phyloP scores from a whole-genome alignment of 202 grass and related monocot species.

The Digitaria exilis region DNA sequence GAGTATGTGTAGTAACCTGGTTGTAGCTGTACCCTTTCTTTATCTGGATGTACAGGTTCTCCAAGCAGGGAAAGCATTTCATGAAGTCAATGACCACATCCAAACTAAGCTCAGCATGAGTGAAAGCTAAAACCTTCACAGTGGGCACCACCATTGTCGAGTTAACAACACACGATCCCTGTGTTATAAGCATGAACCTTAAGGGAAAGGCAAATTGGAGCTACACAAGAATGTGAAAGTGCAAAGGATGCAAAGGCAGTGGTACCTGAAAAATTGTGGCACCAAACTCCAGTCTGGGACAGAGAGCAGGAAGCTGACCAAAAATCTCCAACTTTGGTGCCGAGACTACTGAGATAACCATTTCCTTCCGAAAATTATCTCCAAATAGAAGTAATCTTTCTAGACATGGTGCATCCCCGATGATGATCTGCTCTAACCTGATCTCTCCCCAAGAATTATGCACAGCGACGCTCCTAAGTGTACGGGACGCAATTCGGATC shows the following conservation, averaged over 20 bases:
- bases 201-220: neutral
- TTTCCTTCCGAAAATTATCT: no score
- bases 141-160: neutral
- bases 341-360: neutral
- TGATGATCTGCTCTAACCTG: neutral
- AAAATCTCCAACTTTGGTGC: neutral
- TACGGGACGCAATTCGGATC: neutral
- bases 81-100: neutral
- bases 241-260: neutral
- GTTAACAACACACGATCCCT: neutral
- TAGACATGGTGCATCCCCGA: neutral
- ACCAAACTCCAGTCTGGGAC: neutral
- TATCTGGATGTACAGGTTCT: conserved; percentile 44
- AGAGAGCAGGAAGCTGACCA: neutral
- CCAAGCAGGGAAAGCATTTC: conserved; percentile 11
- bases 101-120: neutral
- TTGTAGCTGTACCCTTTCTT: no score
- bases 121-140: neutral
- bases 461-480: neutral
- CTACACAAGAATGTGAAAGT: no score
- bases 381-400: neutral
- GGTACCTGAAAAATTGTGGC: neutral
- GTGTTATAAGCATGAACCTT: neutral
- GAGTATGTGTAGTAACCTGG: no score
- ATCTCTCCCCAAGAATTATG: neutral